These are phyloP conservation scores for Pythium dissotocum DNA, from an alignment of 352 stramenopile species.

Conservation along the genomic window DNA sequence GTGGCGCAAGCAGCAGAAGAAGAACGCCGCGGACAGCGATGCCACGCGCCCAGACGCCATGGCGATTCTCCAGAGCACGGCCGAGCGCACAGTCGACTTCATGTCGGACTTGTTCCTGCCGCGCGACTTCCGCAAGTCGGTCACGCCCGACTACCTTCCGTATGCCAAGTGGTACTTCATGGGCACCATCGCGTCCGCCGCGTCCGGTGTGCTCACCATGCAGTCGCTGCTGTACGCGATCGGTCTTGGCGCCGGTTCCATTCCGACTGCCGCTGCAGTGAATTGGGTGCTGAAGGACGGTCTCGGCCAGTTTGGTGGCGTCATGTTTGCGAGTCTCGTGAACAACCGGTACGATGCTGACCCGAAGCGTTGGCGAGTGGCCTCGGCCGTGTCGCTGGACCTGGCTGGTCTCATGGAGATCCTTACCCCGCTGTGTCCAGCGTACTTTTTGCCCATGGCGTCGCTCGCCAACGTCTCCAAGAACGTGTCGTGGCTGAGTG, in stretches of 20 bases:
- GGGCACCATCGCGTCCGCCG: constrained; percentile 76
- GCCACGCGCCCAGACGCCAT: constrained; percentile 12
- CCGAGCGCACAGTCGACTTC: constrained; percentile 45
- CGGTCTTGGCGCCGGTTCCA: constrained; percentile 86
- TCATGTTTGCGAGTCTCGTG: constrained; percentile 92
- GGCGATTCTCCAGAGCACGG: constrained; percentile 31
- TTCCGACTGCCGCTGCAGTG: constrained; percentile 89
- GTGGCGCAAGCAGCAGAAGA: constrained; percentile 30
- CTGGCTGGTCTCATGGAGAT: constrained; percentile 93
- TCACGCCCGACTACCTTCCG: constrained; percentile 84
- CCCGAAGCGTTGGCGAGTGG: constrained; percentile 93
- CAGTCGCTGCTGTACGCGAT: constrained; percentile 94
- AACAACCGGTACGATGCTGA: constrained; percentile 94
- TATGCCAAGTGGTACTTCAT: constrained; percentile 89
- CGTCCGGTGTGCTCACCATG: constrained; percentile 91
- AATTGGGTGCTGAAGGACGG: constrained; percentile 98
- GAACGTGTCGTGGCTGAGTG: constrained; percentile 96
- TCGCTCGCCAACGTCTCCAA: constrained; percentile 92
- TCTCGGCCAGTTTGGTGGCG: constrained; percentile 94
- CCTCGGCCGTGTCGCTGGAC: constrained; percentile 91
- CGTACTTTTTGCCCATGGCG: constrained; percentile 89
- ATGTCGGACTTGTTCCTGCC: constrained; percentile 89
- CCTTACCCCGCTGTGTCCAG: constrained; percentile 70
- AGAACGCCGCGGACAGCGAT: neutral
- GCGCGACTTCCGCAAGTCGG: constrained; percentile 80